Conservation (phyloP, 768 basidiomycete genomes). For the Daedaleopsis sinensis region DNA sequence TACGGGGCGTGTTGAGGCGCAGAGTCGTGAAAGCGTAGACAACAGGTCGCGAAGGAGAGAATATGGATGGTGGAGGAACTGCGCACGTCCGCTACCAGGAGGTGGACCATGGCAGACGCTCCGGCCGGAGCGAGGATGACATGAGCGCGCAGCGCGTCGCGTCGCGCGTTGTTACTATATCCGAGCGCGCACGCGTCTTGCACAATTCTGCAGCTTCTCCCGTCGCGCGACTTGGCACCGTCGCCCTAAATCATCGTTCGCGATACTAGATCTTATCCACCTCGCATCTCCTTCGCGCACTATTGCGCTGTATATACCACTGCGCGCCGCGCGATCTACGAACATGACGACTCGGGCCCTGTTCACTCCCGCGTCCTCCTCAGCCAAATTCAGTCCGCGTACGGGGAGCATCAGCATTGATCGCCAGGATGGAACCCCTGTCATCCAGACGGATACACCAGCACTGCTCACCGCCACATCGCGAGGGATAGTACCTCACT, state of each 20-base stretch:
- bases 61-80: no score
- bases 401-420: constrained; percentile 23
- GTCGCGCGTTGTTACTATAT: not conserved
- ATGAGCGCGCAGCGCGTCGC: constrained; percentile 7
- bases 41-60: no score
- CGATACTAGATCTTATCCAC: not conserved
- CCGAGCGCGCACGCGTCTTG: not conserved
- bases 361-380: not conserved
- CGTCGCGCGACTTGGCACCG: not conserved
- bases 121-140: no score
- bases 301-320: not conserved
- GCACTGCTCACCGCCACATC: constrained; percentile 64
- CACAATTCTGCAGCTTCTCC: not conserved
- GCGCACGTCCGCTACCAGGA: no score
- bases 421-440: constrained; percentile 15
- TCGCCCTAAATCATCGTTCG: not conserved
- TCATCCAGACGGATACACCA: constrained; percentile 58
- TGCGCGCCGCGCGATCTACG: not conserved
- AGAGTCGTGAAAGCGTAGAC: no score
- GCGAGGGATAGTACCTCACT: constrained; percentile 74
- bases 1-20: no score
- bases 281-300: constrained; percentile 4
- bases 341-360: constrained; percentile 8
- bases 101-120: no score
- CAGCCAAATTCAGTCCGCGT: constrained; percentile 24